phyloP scores from a whole-genome alignment of 805 yeast genomes.

The Pichia sporocuriosa region DNA sequence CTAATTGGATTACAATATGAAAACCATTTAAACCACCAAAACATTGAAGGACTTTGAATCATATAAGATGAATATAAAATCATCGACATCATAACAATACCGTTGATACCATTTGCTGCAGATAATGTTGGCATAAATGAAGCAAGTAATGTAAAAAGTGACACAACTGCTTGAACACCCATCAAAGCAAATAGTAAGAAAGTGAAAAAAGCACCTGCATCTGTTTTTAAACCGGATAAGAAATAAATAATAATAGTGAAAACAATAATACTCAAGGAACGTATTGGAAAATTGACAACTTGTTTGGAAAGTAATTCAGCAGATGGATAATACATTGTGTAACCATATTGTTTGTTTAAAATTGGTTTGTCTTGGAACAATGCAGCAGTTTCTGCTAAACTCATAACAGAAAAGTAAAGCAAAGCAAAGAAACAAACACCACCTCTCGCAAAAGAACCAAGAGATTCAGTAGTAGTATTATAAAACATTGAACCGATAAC shows the following conservation, averaged over 20 bases:
- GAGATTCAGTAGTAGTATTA: constrained; percentile 41
- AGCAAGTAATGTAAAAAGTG: constrained; percentile 49
- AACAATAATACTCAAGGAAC: constrained; percentile 41
- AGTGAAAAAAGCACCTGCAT: constrained; percentile 51
- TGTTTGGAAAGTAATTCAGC: constrained; percentile 57
- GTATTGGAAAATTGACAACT: constrained; percentile 51
- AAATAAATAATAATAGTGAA: constrained; percentile 44
- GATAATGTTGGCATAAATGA: constrained; percentile 42
- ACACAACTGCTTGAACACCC: constrained; percentile 39
- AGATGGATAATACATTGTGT: constrained; percentile 60
- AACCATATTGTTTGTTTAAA: constrained; percentile 56
- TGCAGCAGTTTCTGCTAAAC: constrained; percentile 54
- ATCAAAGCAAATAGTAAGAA: constrained; percentile 36
- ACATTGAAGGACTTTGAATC: constrained; percentile 52
- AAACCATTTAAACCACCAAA: constrained; percentile 59
- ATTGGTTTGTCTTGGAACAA: constrained; percentile 57
- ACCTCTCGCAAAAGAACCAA: constrained; percentile 56
- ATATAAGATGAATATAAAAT: constrained; percentile 58
- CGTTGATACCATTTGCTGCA: constrained; percentile 57
- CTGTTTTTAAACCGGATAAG: constrained; percentile 42
- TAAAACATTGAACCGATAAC: constrained; percentile 56
- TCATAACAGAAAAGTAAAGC: constrained; percentile 52
- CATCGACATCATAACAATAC: constrained; percentile 44
- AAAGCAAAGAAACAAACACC: constrained; percentile 57
- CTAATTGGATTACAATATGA: constrained; percentile 43